Percentiles rank a stretch among this genome's conserved stretches.
Conservation (phyloP, 139 green algal genomes). For the Deuterostichococcus epilithicus region DNA sequence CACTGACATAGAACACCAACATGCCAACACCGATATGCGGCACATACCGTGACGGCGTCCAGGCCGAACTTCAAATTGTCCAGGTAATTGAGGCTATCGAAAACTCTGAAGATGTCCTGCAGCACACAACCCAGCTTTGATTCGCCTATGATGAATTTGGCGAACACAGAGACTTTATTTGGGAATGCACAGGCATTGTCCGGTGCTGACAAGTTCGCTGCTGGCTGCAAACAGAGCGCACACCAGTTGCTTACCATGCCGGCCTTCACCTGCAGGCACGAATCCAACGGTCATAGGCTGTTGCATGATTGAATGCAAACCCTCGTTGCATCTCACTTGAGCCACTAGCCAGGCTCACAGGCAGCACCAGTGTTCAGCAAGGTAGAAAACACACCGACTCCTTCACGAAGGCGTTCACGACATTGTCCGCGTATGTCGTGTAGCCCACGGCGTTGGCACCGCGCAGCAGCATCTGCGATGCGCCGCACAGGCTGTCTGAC, state of each 20-base stretch:
- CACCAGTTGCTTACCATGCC: conserved; percentile 49
- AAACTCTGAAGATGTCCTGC: conserved; percentile 87
- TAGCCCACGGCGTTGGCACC: conserved; percentile 91
- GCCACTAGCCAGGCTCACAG: too few relatives aligned
- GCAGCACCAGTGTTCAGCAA: too few relatives aligned
- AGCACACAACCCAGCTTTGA: too few relatives aligned
- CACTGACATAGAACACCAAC: too few relatives aligned
- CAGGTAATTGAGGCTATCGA: conserved; percentile 84
- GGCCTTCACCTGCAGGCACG: not conserved
- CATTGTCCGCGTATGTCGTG: conserved; percentile 87
- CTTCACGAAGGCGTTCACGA: conserved; percentile 70
- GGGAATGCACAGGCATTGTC: too few relatives aligned
- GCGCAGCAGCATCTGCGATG: conserved; percentile 86
- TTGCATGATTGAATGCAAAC: too few relatives aligned
- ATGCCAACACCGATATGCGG: not conserved
- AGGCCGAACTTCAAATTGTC: conserved; percentile 89
- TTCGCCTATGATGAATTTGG: too few relatives aligned
- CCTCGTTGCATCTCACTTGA: too few relatives aligned
- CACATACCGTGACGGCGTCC: conserved; percentile 36
- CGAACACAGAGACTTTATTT: too few relatives aligned
- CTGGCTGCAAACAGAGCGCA: too few relatives aligned
- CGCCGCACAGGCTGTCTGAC: not conserved
- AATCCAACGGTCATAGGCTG: too few relatives aligned
- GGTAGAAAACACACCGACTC: conserved; percentile 48
- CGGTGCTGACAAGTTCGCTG: too few relatives aligned